Evolutionary conservation across 495 filamentous ascomycete species (phyloP).

Genomic region (Apodospora peruviana): DNA sequence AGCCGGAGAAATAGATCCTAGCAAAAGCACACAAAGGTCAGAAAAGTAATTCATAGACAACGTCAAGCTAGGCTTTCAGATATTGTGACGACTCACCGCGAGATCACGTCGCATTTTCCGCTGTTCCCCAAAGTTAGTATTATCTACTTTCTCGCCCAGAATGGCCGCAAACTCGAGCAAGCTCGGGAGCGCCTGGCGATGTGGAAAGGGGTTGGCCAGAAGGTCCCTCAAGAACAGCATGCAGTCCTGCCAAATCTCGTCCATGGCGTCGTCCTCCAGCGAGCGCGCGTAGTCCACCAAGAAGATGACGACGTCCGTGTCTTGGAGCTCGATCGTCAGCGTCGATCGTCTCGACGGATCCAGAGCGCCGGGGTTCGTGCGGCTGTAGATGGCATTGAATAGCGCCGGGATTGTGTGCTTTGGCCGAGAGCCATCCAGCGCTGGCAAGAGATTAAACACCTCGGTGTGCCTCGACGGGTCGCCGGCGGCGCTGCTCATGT

Average conservation of each 20-base stretch:
- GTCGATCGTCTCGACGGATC: constrained; percentile 79
- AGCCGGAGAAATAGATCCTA: constrained; percentile 87
- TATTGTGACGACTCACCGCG: constrained; percentile 54
- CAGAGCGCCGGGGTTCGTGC: constrained; percentile 77
- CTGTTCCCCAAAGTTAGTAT: constrained; percentile 97
- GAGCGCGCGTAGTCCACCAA: constrained; percentile 83
- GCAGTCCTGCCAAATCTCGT: constrained; percentile 97
- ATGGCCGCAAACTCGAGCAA: constrained; percentile 85
- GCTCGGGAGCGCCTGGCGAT: constrained; percentile 81
- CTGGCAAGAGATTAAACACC: constrained; percentile 81
- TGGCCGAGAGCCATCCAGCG: constrained; percentile 83
- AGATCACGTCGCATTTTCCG: constrained; percentile 89
- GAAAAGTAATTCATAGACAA: not conserved
- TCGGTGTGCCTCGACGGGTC: constrained; percentile 35
- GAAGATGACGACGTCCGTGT: constrained; percentile 79
- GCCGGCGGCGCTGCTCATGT: constrained; percentile 14
- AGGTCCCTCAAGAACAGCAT: constrained; percentile 86
- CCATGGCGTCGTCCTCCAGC: constrained; percentile 96
- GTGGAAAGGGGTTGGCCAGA: constrained; percentile 88
- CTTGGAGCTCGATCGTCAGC: constrained; percentile 74
- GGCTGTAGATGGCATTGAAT: constrained; percentile 93
- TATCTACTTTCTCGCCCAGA: constrained; percentile 88
- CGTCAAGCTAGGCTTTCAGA: not conserved
- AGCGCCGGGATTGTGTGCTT: constrained; percentile 93
- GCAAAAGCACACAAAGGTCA: constrained; percentile 18